Percentiles rank a stretch among this genome's conserved stretches.
phyloP scores from a whole-genome alignment of 202 grass and related monocot species.

The Eragrostis tef region DNA sequence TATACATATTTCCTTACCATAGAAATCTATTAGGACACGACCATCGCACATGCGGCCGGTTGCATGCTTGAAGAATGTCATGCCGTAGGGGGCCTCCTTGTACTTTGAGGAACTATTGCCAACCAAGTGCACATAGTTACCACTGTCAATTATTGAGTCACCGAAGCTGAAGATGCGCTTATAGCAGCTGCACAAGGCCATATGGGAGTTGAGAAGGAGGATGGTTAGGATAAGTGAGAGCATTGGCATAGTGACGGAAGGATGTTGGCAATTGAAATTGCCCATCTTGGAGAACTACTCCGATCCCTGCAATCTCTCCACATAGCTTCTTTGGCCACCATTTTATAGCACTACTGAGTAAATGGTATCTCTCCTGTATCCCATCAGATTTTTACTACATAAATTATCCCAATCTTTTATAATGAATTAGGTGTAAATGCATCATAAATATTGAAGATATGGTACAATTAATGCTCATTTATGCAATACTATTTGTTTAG shows the following conservation, averaged over 20 bases:
- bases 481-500: no score
- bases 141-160: constrained; percentile 60
- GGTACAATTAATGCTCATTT: no score
- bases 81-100: constrained; percentile 48
- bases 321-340: background rate
- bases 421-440: no score
- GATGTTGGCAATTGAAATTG: background rate
- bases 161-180: constrained; percentile 56
- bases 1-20: constrained; percentile 47
- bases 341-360: no score
- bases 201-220: constrained; percentile 32
- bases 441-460: no score
- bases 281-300: background rate
- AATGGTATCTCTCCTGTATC: no score
- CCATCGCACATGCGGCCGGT: constrained; percentile 59
- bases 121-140: constrained; percentile 36
- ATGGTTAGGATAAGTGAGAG: no score
- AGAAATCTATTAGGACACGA: constrained; percentile 59
- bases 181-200: constrained; percentile 46
- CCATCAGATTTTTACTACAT: no score
- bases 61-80: constrained; percentile 56
- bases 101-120: background rate
- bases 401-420: no score
- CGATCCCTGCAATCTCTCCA: background rate
- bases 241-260: background rate